Evolutionary conservation across 148 eudicot species (phyloP), one percentile per base, ranked within the genome.

Genomic region (Chenopodium formosanum): DNA sequence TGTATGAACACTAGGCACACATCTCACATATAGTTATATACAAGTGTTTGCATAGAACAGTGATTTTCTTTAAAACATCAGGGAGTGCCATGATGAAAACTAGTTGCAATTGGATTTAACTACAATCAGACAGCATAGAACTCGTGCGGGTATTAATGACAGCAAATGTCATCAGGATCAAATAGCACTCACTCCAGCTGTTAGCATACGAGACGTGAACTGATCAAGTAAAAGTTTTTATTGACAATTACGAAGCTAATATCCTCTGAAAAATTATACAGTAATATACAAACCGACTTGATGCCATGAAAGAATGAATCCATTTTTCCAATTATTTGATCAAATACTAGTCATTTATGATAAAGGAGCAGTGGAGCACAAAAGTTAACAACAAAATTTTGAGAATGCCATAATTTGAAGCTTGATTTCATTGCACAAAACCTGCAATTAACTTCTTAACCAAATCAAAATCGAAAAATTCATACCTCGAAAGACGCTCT

Each of bases 401-500:
- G 2, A 58, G 4, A 58, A 19, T 14, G 22, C 1, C 22, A 58
- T 13, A 14, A 58, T 2, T 19, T 4, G 22, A 58, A 58, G 63
- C 63, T 58, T 58, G 5, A 17, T 19, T 58, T 19, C 63, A 12
- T 13, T 12, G 63, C 63, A 58, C 22, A 12, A 58, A 58, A 16
- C 22, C 19, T 14, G 8, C 4, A 58, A 58, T 50, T 50, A 50
- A 50, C 4, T 50, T 50, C 53, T 50, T 58, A 58, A 19, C 63
- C 63, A 16, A 5, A 32, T 5, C 8, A 17, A 32, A 7, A 44
- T 11, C 16, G 50, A 44, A 68, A 67, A 70, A 70, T 68, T 29
- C 9, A 37, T 90, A 93, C 97, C 98, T 93, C 16, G 99, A 91
- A 82, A 96, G 93, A 53, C 97, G 92, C 69, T 94, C 98, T 4